Evolutionary conservation across 2,329 filamentous ascomycete genomes (phyloP), one percentile per base, ranked within the genome.

Genomic region (Xylaria sp.): DNA sequence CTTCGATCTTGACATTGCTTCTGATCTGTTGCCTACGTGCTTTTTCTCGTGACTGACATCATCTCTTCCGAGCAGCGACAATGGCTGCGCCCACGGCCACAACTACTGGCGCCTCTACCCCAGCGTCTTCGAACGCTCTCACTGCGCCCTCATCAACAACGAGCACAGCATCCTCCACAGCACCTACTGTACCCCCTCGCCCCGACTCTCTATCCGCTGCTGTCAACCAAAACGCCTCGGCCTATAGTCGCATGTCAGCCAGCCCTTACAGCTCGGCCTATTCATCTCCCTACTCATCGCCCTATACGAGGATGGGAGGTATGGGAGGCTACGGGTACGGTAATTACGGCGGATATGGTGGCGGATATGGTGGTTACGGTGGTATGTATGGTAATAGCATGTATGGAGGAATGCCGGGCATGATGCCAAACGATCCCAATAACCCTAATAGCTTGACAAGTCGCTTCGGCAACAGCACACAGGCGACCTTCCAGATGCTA

Each of bases 401-500:
- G 71, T 86, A 81, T 63, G 79, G 79, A 53, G 82, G 82, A 35
- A 83, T 84, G 79, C 81, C 82, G 32, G 84, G 84, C 4, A 79
- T 80, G 68, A 82, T 81, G 79, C 80, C 79, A 3, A 79, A 80
- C 53, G 89, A 93, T 78, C 92, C 92, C 32, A 97, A 97, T 79
- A 93, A 97, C 79, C 93, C 93, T 32, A 93, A 96, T 80, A 98
- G 94, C 81, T 84, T 99, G 79, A 98, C 95, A n/a, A 93, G 97
- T 78, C 92, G 93, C 62, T 98, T 98, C 85, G 93, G 91, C 79
- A 94, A 97, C 81, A 96, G 92, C 84, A 99, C 97, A 0, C 93
- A 96, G 75, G 93, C 95, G 12, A 99, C 96, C 0, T 99, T 99
- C 78, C 96, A 98, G 84, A 93, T 99, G 87, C 93, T 99, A 60